Evolutionary conservation across 2,329 filamentous ascomycete species (phyloP).

Genomic region (Graphiopsis chlorocephala): DNA sequence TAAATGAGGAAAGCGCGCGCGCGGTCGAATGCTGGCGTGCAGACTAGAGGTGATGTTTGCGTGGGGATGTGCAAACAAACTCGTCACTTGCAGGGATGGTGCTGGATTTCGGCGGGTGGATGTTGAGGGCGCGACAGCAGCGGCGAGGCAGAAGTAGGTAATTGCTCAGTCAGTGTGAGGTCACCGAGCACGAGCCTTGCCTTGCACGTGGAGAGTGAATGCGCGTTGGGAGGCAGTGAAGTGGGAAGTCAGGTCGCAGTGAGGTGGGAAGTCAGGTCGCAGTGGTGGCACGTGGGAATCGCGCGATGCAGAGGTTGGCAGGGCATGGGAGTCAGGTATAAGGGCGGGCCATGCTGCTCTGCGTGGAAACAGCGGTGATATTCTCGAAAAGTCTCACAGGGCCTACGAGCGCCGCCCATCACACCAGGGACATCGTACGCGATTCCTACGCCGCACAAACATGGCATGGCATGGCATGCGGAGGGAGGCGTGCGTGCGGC

Average conservation of each 20-base stretch:
- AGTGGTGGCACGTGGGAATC: conserved; percentile 4
- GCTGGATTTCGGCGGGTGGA: background rate
- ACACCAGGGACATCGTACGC: background rate
- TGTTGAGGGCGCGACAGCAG: background rate
- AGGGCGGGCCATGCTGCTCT: background rate
- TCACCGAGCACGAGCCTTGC: conserved; percentile 6
- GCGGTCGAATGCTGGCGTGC: background rate
- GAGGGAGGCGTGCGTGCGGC: background rate
- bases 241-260: background rate
- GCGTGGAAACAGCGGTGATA: conserved; percentile 4
- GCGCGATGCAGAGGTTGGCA: background rate
- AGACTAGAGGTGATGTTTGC: background rate
- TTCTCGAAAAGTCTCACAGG: conserved; percentile 7
- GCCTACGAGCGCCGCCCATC: background rate
- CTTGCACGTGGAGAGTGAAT: background rate
- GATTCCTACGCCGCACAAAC: background rate
- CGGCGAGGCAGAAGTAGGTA: conserved; percentile 1
- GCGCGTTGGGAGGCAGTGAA: background rate
- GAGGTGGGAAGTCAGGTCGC: background rate
- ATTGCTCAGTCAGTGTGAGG: conserved; percentile 16
- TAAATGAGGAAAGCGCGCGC: background rate
- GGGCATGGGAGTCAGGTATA: background rate
- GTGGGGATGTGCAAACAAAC: conserved; percentile 15
- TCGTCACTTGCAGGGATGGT: conserved; percentile 15
- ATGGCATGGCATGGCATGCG: background rate